A percentile compares a stretch with the other conserved stretches of the same genome.
Evolutionary conservation across 139 green algal species (phyloP).

Genomic region (Klebsormidium nitens): DNA sequence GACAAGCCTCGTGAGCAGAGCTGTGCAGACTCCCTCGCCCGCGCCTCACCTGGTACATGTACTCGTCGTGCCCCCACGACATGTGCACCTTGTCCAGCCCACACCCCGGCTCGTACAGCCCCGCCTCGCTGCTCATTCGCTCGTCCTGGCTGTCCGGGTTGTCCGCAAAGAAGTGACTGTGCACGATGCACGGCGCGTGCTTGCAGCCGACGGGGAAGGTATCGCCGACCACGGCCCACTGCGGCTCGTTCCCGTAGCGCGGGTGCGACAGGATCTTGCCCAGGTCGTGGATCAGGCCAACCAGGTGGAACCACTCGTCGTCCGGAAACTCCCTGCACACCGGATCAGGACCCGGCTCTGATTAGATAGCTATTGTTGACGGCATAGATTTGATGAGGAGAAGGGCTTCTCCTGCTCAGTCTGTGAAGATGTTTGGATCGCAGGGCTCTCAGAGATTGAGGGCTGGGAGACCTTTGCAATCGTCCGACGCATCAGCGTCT

Average conservation of each 20-base stretch:
- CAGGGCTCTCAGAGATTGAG: too few species aligned
- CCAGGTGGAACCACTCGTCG: conserved; percentile 73
- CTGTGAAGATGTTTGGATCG: too few species aligned
- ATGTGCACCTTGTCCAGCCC: conserved; percentile 55
- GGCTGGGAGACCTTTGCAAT: too few species aligned
- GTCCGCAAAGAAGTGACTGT: conserved; percentile 55
- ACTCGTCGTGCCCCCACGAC: conserved; percentile 70
- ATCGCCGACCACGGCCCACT: conserved; percentile 79
- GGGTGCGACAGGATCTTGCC: conserved; percentile 79
- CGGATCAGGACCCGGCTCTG: too few species aligned
- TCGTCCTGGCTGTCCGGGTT: conserved; percentile 71
- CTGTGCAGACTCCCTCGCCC: conserved; percentile 27
- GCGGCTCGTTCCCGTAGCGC: conserved; percentile 64
- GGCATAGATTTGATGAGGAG: too few species aligned
- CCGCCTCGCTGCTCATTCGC: conserved; percentile 45
- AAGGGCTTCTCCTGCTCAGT: too few species aligned
- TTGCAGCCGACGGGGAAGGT: conserved; percentile 76
- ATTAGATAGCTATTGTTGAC: too few species aligned
- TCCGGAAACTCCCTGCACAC: conserved; percentile 59
- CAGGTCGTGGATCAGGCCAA: conserved; percentile 71
- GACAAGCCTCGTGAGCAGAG: not conserved
- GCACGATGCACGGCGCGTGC: conserved; percentile 42
- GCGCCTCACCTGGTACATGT: conserved; percentile 82
- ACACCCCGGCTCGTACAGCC: conserved; percentile 57
- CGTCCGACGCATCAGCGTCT: too few species aligned